Conservation (phyloP, 495 filamentous ascomycete genomes). For the Aspergillus ostianus region DNA sequence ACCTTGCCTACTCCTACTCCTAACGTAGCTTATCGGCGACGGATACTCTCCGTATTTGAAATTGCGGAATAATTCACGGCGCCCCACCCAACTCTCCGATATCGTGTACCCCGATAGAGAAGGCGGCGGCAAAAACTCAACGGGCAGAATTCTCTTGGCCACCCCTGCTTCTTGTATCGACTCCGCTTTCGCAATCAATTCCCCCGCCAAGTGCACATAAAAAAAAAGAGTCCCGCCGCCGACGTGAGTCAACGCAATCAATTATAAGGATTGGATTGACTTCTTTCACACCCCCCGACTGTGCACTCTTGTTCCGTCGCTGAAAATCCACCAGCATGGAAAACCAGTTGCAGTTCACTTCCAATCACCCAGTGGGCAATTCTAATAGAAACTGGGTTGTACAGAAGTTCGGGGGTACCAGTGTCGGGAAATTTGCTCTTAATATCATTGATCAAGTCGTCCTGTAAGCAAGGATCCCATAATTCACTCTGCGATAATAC, state of each 20-base stretch:
- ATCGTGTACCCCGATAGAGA: constrained; percentile 15
- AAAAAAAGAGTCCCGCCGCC: constrained; percentile 22
- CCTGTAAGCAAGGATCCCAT: constrained; percentile 47
- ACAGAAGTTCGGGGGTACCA: constrained; percentile 83
- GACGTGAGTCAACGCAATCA: constrained; percentile 3
- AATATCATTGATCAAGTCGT: constrained; percentile 76
- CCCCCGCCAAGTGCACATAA: constrained; percentile 23
- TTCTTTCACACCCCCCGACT: constrained; percentile 3
- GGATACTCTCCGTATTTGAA: neutral
- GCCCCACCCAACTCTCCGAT: constrained; percentile 10
- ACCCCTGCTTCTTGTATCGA: constrained; percentile 4
- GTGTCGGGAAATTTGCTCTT: constrained; percentile 64
- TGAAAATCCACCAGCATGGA: constrained; percentile 18
- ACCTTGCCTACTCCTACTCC: too few relatives aligned
- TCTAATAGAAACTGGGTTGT: constrained; percentile 62
- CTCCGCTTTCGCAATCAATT: constrained; percentile 41
- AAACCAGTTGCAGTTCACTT: constrained; percentile 13
- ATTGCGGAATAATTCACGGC: neutral
- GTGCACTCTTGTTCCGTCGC: constrained; percentile 8
- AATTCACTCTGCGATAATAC: neutral
- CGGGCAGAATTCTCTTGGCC: constrained; percentile 11
- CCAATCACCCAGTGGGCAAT: constrained; percentile 10
- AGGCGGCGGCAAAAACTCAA: constrained; percentile 29
- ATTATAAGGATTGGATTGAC: neutral
- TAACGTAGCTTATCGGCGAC: too few relatives aligned